Percentiles rank a stretch among this genome's conserved stretches.
Evolutionary conservation across 495 filamentous ascomycete species (phyloP).

Genomic region (Acidiella bohemica): DNA sequence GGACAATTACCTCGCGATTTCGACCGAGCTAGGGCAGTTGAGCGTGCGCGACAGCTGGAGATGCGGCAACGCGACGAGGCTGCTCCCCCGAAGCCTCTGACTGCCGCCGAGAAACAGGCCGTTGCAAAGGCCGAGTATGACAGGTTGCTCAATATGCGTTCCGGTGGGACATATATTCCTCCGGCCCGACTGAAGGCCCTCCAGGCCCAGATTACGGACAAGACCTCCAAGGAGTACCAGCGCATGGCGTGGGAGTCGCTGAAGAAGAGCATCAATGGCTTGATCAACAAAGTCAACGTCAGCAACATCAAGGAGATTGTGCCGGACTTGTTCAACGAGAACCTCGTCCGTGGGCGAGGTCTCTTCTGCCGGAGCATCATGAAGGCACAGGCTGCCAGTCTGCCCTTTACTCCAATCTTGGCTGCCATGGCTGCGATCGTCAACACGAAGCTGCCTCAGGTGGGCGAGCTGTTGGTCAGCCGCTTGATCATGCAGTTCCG

Average conservation of each 20-base stretch:
- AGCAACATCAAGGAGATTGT: slow-evolving; percentile 97
- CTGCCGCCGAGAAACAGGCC: slow-evolving; percentile 71
- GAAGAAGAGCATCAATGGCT: slow-evolving; percentile 96
- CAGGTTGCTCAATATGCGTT: slow-evolving; percentile 76
- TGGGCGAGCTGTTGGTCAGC: slow-evolving; percentile 80
- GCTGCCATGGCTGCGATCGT: slow-evolving; percentile 91
- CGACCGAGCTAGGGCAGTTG: slow-evolving; percentile 43
- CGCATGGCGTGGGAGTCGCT: slow-evolving; percentile 97
- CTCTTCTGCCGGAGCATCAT: slow-evolving; percentile 91
- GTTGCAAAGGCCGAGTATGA: slow-evolving; percentile 82
- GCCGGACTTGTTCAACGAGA: slow-evolving; percentile 87
- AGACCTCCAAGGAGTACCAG: slow-evolving; percentile 91
- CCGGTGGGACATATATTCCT: slow-evolving; percentile 90
- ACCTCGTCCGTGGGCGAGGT: slow-evolving; percentile 78
- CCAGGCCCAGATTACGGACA: slow-evolving; percentile 94
- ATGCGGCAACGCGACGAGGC: slow-evolving; percentile 45
- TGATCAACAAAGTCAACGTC: slow-evolving; percentile 97
- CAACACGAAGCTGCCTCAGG: slow-evolving; percentile 90
- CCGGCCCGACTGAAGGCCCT: slow-evolving; percentile 80
- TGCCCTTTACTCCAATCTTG: slow-evolving; percentile 91
- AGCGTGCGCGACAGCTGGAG: slow-evolving; percentile 49
- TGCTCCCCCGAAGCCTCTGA: slow-evolving; percentile 46
- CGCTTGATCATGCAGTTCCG: slow-evolving; percentile 83
- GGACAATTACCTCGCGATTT: slow-evolving; percentile 36
- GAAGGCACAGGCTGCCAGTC: slow-evolving; percentile 93